phyloP scores from a whole-genome alignment of 345 rosid species.

The Citrus inodora region DNA sequence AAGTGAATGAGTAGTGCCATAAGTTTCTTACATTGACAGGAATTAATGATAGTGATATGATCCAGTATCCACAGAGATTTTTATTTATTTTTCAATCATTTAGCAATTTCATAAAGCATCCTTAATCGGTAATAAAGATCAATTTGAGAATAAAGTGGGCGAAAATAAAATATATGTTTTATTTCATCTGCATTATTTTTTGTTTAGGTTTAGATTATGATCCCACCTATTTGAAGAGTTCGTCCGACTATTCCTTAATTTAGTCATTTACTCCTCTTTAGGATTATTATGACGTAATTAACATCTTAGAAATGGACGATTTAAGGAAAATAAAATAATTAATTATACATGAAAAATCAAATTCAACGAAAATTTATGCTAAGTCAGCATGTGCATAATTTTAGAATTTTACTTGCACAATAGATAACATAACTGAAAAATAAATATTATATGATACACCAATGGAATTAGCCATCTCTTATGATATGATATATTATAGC shows the following conservation, averaged over 20 bases:
- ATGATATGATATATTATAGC: background rate
- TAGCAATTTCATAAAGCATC: background rate
- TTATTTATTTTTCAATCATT: background rate
- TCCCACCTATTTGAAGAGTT: background rate
- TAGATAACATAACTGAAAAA: background rate
- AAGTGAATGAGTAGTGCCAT: background rate
- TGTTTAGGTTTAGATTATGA: background rate
- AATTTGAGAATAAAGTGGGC: background rate
- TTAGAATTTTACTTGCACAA: background rate
- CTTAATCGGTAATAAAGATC: background rate
- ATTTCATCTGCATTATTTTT: background rate
- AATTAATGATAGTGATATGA: too few relatives aligned
- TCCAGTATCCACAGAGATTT: background rate
- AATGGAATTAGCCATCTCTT: too few relatives aligned
- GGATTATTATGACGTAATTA: too few relatives aligned
- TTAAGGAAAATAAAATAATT: background rate
- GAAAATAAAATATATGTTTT: too few relatives aligned
- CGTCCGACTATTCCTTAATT: too few relatives aligned
- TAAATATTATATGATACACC: background rate
- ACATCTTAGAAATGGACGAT: too few relatives aligned
- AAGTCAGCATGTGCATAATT: background rate
- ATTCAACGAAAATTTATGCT: background rate
- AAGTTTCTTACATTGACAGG: background rate
- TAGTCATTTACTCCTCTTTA: too few relatives aligned
- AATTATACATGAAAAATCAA: background rate